Evolutionary conservation across 352 stramenopile genomes (phyloP).

Genomic region (Pythium folliculosum): DNA sequence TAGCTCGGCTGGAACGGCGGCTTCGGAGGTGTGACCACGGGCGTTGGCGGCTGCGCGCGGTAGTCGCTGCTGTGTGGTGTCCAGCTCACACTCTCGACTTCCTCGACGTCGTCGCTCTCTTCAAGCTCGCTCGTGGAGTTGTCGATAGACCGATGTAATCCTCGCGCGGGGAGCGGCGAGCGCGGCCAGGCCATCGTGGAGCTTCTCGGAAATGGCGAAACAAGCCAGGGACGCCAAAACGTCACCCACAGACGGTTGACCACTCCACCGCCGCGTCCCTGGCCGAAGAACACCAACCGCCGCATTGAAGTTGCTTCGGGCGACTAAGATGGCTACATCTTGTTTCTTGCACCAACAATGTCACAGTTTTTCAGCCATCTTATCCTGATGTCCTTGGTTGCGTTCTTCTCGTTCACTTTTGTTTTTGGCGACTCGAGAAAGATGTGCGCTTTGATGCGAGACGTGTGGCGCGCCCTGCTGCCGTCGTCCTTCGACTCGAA

Average conservation of each 20-base stretch:
- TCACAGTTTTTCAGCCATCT: too few relatives aligned
- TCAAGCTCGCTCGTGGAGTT: not conserved
- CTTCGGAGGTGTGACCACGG: not conserved
- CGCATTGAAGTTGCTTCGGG: slow-evolving; percentile 23
- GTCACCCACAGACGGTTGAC: not conserved
- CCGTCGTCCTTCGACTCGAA: slow-evolving; percentile 25
- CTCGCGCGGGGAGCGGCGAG: not conserved
- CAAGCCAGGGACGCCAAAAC: too few relatives aligned
- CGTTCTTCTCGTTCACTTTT: too few relatives aligned
- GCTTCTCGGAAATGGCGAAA: not conserved
- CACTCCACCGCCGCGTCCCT: slow-evolving; percentile 8
- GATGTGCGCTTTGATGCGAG: slow-evolving; percentile 5
- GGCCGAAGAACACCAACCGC: slow-evolving; percentile 15
- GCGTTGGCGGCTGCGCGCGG: not conserved
- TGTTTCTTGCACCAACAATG: not conserved
- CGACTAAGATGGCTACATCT: slow-evolving; percentile 24
- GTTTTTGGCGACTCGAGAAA: too few relatives aligned
- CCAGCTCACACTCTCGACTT: not conserved
- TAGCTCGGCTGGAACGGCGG: slow-evolving; percentile 14
- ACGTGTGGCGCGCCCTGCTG: slow-evolving; percentile 10
- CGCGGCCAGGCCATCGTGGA: slow-evolving; percentile 15
- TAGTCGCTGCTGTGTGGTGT: not conserved
- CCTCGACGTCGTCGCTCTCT: not conserved
- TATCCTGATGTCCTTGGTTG: too few relatives aligned
- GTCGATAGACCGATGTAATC: not conserved